Conservation (phyloP, 2,329 filamentous ascomycete genomes). For the Aspergillus caelatus region DNA sequence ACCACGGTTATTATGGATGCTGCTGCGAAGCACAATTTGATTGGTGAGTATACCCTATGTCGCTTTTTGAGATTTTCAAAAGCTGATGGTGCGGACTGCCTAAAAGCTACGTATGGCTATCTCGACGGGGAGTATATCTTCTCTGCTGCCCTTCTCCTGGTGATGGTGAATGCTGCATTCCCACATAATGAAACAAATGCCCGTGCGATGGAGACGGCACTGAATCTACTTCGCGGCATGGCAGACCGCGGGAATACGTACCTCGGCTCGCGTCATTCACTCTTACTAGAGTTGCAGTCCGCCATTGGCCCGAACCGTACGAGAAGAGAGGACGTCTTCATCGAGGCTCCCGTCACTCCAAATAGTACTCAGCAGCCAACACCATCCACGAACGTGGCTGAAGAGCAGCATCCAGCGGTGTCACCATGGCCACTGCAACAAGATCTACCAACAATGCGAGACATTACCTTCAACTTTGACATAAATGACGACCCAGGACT, state of each 20-base stretch:
- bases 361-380: constrained; percentile 20
- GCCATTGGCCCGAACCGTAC: constrained; percentile 28
- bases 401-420: constrained; percentile 7
- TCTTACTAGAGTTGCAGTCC: constrained; percentile 41
- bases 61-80: background rate
- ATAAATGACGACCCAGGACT: constrained; percentile 42
- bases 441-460: constrained; percentile 28
- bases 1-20: constrained; percentile 54
- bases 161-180: constrained; percentile 59
- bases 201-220: constrained; percentile 49
- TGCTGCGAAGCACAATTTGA: constrained; percentile 53
- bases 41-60: constrained; percentile 44
- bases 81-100: background rate
- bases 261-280: constrained; percentile 44
- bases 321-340: constrained; percentile 5
- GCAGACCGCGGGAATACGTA: constrained; percentile 57
- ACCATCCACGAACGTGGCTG: constrained; percentile 6
- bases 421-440: constrained; percentile 23
- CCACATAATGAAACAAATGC: constrained; percentile 48
- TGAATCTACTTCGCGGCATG: constrained; percentile 54
- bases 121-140: constrained; percentile 62
- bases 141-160: constrained; percentile 56
- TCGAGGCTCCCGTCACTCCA: constrained; percentile 17
- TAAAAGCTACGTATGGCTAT: constrained; percentile 58
- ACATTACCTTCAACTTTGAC: constrained; percentile 40